Conservation (phyloP, 768 basidiomycete genomes). For the Cubamyces lactineus region DNA sequence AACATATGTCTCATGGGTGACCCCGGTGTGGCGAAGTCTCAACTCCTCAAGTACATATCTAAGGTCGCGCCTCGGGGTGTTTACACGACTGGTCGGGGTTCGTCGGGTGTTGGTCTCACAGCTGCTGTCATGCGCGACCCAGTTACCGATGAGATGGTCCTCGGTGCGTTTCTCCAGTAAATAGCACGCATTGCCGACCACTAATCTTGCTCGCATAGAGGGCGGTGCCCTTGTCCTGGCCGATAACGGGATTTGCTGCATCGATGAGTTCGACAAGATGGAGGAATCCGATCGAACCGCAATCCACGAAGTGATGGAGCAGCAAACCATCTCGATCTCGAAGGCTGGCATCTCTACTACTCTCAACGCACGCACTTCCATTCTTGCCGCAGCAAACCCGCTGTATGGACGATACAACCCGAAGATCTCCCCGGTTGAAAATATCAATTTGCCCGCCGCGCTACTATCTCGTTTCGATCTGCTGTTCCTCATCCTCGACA, state of each 20-base stretch:
- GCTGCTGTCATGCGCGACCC: constrained; percentile 99
- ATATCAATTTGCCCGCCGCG: constrained; percentile 98
- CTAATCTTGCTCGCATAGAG: constrained; percentile 55
- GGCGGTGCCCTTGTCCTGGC: constrained; percentile 98
- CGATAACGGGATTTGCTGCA: constrained; percentile 99
- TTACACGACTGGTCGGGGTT: constrained; percentile 98
- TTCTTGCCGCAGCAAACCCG: constrained; percentile 97
- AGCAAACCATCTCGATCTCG: constrained; percentile 99
- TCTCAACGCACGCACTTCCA: constrained; percentile 94
- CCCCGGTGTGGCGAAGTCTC: constrained; percentile 98
- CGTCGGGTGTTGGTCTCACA: constrained; percentile 97
- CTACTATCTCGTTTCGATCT: constrained; percentile 95
- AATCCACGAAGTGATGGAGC: constrained; percentile 99
- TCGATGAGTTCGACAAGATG: constrained; percentile 99
- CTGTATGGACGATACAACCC: constrained; percentile 98
- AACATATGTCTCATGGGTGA: constrained; percentile 99
- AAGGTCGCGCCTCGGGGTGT: constrained; percentile 98
- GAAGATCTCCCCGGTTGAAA: constrained; percentile 96
- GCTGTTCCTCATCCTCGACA: constrained; percentile 95
- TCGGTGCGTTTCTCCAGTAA: constrained; percentile 60
- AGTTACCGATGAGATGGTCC: constrained; percentile 98
- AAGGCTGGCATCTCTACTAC: constrained; percentile 99
- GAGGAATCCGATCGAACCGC: constrained; percentile 97
- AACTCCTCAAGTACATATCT: constrained; percentile 95
- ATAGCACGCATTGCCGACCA: background rate